Evolutionary conservation across 2,329 filamentous ascomycete species (phyloP).

Genomic region (Clarireedia paspali): DNA sequence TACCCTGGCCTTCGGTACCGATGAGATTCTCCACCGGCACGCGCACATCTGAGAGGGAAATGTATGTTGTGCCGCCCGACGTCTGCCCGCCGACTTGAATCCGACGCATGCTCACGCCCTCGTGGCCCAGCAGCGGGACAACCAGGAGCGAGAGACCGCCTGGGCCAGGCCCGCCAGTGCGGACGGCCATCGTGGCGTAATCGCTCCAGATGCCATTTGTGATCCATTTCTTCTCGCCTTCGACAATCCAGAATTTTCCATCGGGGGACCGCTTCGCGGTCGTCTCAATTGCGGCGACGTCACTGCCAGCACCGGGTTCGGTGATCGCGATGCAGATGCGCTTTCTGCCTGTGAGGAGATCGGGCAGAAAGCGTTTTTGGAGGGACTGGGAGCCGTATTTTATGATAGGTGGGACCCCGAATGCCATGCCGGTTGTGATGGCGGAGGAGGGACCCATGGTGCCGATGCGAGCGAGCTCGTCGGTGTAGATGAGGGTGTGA

Average conservation of each 20-base stretch:
- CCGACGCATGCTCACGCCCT: slow-evolving; percentile 60
- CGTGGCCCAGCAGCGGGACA: slow-evolving; percentile 59
- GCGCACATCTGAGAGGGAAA: slow-evolving; percentile 67
- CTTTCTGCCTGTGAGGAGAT: slow-evolving; percentile 58
- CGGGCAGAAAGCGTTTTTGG: slow-evolving; percentile 60
- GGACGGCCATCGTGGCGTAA: slow-evolving; percentile 59
- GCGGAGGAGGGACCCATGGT: slow-evolving; percentile 54
- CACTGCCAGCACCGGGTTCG: slow-evolving; percentile 65
- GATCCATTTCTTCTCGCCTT: slow-evolving; percentile 69
- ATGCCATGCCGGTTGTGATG: slow-evolving; percentile 65
- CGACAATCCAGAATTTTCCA: slow-evolving; percentile 62
- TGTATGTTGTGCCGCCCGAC: slow-evolving; percentile 63
- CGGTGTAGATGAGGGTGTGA: slow-evolving; percentile 61
- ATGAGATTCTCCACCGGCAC: slow-evolving; percentile 65
- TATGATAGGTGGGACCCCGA: slow-evolving; percentile 63
- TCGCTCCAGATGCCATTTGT: slow-evolving; percentile 67
- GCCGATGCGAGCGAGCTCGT: slow-evolving; percentile 61
- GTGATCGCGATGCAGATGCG: slow-evolving; percentile 71
- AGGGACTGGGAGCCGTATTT: slow-evolving; percentile 58
- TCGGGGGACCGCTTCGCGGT: slow-evolving; percentile 54
- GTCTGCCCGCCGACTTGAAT: slow-evolving; percentile 60
- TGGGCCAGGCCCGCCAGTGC: slow-evolving; percentile 53
- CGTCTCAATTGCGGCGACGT: slow-evolving; percentile 66
- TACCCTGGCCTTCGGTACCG: slow-evolving; percentile 61
- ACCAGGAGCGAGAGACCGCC: slow-evolving; percentile 62